Evolutionary conservation across 768 basidiomycete genomes (phyloP).

Genomic region (Mrakia frigida): DNA sequence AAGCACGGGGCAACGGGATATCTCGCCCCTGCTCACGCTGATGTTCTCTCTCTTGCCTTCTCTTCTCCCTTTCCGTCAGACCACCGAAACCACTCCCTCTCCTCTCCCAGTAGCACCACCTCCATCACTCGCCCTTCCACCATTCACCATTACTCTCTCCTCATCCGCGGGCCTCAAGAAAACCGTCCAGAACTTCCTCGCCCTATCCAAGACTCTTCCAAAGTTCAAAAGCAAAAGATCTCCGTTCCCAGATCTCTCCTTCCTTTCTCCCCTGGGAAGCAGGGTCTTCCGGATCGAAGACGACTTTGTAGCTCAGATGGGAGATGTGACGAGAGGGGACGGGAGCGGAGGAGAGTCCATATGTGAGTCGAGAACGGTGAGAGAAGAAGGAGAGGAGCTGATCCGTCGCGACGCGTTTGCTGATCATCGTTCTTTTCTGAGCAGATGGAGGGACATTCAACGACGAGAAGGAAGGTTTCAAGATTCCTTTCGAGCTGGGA

Average conservation of each 20-base stretch:
- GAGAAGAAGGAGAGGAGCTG: background rate
- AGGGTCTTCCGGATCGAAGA: constrained; percentile 52
- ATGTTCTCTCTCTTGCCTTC: background rate
- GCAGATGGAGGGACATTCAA: constrained; percentile 52
- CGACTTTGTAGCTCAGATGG: constrained; percentile 55
- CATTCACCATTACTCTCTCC: constrained; percentile 49
- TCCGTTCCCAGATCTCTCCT: constrained; percentile 51
- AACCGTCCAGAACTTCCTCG: constrained; percentile 52
- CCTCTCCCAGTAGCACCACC: constrained; percentile 46
- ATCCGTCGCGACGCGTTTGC: background rate
- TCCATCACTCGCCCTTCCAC: constrained; percentile 47
- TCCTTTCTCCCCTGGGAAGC: constrained; percentile 41
- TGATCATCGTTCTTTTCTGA: background rate
- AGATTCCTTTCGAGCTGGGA: constrained; percentile 47
- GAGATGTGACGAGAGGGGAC: constrained; percentile 54
- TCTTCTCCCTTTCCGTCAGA: background rate
- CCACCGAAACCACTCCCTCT: background rate
- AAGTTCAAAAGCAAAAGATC: constrained; percentile 52
- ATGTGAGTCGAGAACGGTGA: constrained; percentile 37
- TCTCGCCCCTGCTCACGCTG: constrained; percentile 38
- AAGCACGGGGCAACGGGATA: no score
- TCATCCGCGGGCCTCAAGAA: constrained; percentile 48
- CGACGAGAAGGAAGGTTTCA: constrained; percentile 54
- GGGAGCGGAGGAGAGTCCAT: constrained; percentile 54
- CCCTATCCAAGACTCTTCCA: constrained; percentile 45